Conservation (phyloP, 371 early-diverging fungal species). For the Syncephalastrum contaminatum region DNA sequence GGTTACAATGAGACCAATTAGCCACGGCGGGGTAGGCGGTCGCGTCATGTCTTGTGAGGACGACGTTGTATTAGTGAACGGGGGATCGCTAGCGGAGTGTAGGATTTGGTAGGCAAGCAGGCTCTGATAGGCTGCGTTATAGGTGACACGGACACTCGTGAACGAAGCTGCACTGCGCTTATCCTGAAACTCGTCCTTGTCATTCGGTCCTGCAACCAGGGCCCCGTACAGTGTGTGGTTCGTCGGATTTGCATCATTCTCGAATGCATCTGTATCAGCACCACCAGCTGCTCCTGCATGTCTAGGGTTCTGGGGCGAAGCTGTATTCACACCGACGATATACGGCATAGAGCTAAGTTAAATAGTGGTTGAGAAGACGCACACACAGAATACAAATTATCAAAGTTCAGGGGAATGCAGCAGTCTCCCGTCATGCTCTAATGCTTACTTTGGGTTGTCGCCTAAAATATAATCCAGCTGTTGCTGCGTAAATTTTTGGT, state of each 20-base stretch:
- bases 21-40: constrained; percentile 24
- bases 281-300: constrained; percentile 60
- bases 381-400: background rate
- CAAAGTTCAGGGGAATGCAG: background rate
- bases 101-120: constrained; percentile 53
- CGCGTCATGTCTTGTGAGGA: constrained; percentile 11
- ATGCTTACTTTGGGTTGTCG: constrained; percentile 37
- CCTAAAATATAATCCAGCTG: constrained; percentile 54
- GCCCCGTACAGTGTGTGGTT: constrained; percentile 54
- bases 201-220: constrained; percentile 54
- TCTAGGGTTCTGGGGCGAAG: constrained; percentile 57
- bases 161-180: constrained; percentile 37
- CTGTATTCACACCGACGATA: constrained; percentile 51
- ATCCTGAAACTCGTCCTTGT: constrained; percentile 47
- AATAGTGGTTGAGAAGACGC: background rate
- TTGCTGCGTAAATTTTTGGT: constrained; percentile 31
- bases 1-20: constrained; percentile 46
- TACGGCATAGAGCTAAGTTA: constrained; percentile 41
- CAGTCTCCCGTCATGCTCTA: background rate
- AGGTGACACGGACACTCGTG: constrained; percentile 28
- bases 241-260: constrained; percentile 15
- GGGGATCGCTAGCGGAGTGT: constrained; percentile 39
- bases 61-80: constrained; percentile 40
- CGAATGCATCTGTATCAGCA: constrained; percentile 14
- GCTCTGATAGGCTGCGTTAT: constrained; percentile 53